Conservation (phyloP, 176 grass and related monocot species). For the Hordeum vulgare region DNA sequence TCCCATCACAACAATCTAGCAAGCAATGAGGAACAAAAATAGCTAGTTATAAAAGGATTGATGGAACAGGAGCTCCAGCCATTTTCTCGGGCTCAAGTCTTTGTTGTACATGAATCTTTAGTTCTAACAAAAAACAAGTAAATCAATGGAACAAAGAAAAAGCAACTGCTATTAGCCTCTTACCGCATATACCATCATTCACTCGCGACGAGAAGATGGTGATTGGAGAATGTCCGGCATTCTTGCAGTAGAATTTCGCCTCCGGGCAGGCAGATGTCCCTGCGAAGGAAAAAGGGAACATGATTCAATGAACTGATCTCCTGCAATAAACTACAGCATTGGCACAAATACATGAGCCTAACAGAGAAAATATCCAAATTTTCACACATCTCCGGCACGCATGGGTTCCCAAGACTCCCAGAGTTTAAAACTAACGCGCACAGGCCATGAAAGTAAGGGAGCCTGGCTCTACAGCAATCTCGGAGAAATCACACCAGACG, state of each 20-base stretch:
- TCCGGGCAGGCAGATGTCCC: constrained; percentile 93
- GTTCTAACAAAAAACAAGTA: background rate
- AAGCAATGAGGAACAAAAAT: background rate
- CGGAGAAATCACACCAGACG: background rate
- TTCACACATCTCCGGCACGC: background rate
- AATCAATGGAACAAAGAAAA: background rate
- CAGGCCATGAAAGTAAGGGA: background rate
- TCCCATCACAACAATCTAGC: constrained; percentile 97
- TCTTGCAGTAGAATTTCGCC: constrained; percentile 94
- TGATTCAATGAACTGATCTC: background rate
- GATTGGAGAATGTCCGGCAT: constrained; percentile 64
- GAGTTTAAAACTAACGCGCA: constrained; percentile 1
- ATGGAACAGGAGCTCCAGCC: background rate
- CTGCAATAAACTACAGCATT: background rate
- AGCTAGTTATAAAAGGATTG: background rate
- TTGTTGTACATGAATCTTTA: background rate
- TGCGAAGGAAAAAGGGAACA: constrained; percentile 19
- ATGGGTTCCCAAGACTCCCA: background rate
- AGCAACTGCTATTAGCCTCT: constrained; percentile 12
- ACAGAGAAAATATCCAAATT: background rate
- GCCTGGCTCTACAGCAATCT: background rate
- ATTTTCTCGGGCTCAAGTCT: background rate
- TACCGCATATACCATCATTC: constrained; percentile 95
- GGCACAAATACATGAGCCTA: background rate
- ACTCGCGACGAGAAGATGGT: constrained; percentile 82